Base-by-base conservation (phyloP, 2,329 filamentous ascomycete species). In the Fusarium fracticaudum region DNA sequence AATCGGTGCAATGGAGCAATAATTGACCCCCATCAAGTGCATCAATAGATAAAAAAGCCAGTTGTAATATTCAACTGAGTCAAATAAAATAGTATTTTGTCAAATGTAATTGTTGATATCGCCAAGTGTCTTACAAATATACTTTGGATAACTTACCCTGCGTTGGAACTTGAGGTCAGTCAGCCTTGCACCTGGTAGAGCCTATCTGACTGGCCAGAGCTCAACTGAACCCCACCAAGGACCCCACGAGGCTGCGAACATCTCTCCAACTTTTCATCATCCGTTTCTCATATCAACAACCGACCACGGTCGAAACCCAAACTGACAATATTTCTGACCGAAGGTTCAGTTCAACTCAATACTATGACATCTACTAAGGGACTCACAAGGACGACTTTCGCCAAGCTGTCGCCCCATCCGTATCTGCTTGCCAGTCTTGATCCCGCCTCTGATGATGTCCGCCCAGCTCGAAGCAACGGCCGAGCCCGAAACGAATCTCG, bases 401-500 rank as follows among this genome's bases (percentile, higher is more conserved):
- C 95, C 67, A 95, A 95, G 79, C 91, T 98, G 80, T 94, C 94
- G 41, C 95, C 96, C 10, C 92, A 94, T 76, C 93, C 94, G 14
- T 98, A 94, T 85, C 91, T 98, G 71, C 92, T 97, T 80, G 94
- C 95, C 60, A 96, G 97, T 83, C 93, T 98, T 78, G 89, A 92
- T 72, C 89, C 92, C 40, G 85, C 85, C 74, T 83, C 86, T 64
- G 84, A 88, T 59, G 72, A 79, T 50, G 71, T 77, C 11, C 69
- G 80, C 47, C 87, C 93, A 5, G 86, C 90, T 50, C 93, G 96
- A 79, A 94, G 95, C 80, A 98, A 97, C 82, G 94, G 94, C 72
- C 94, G 96, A 75, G 83, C 87, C 5, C 90, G 93, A 12, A 85
- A 88, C 37, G 89, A 95, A 78, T 90, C 91, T 67, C 92, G 96